Evolutionary conservation across 2,329 filamentous ascomycete genomes (phyloP).

Genomic region (Onygenales sp.): DNA sequence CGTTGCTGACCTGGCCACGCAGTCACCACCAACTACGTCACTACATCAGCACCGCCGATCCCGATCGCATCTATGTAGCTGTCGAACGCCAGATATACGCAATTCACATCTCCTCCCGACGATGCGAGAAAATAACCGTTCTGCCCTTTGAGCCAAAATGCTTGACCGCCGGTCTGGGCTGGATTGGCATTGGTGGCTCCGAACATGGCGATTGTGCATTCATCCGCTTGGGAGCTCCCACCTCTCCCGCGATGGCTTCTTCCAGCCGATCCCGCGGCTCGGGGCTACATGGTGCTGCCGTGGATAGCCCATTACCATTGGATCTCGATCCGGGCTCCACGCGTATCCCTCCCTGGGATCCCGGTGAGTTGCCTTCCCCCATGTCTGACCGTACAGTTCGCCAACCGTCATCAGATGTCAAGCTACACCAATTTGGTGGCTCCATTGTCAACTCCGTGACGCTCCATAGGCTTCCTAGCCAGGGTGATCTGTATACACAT

Average conservation of each 20-base stretch:
- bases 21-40: conserved; percentile 58
- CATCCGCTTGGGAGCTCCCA: conserved; percentile 48
- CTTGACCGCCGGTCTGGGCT: conserved; percentile 75
- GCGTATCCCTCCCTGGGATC: conserved; percentile 16
- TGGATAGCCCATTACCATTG: conserved; percentile 50
- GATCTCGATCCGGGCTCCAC: conserved; percentile 29
- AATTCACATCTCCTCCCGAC: conserved; percentile 59
- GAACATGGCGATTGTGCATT: conserved; percentile 80
- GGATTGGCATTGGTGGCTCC: conserved; percentile 78
- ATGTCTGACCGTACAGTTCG: neutral
- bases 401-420: conserved; percentile 34
- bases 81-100: conserved; percentile 64
- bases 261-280: neutral
- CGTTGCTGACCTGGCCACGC: conserved; percentile 6
- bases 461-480: conserved; percentile 46
- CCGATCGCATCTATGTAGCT: conserved; percentile 76
- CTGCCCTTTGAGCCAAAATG: conserved; percentile 70
- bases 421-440: conserved; percentile 51
- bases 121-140: conserved; percentile 62
- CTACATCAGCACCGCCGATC: conserved; percentile 71
- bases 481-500: conserved; percentile 35
- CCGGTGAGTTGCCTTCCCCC: conserved; percentile 11
- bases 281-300: conserved; percentile 27
- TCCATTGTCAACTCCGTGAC: conserved; percentile 60
- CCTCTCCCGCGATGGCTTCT: conserved; percentile 9